Percentiles rank a stretch among this genome's conserved stretches.
Conservation (phyloP, 139 green algal species). For the Chlorella sp. region DNA sequence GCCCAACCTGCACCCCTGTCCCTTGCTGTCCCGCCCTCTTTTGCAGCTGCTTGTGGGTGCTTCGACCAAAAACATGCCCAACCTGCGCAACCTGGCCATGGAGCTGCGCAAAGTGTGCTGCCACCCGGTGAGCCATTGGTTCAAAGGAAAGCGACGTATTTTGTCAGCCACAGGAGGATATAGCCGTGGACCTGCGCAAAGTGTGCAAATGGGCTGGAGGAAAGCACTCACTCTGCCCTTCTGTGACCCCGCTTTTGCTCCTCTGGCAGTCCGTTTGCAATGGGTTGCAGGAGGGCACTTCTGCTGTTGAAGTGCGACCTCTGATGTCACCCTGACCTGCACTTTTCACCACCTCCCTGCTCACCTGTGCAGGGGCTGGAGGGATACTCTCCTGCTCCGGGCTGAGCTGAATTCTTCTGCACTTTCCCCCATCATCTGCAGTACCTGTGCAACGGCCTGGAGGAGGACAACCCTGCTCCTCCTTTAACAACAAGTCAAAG, state of each 20-base stretch:
- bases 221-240: too few relatives aligned
- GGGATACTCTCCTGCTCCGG: too few relatives aligned
- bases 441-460: conserved; percentile 36
- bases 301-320: too few relatives aligned
- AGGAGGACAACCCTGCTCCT: too few relatives aligned
- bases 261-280: conserved; percentile 53
- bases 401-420: too few relatives aligned
- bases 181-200: conserved; percentile 95
- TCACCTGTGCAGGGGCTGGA: neutral
- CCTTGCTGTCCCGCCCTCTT: neutral
- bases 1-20: too few relatives aligned
- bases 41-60: conserved; percentile 63
- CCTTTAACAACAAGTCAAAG: too few relatives aligned
- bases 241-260: too few relatives aligned
- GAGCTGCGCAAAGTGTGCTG: conserved; percentile 90
- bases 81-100: conserved; percentile 93
- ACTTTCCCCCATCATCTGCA: too few relatives aligned
- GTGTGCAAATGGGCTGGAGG: conserved; percentile 29
- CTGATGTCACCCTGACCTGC: too few relatives aligned
- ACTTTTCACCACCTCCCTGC: neutral
- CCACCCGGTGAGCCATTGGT: conserved; percentile 26
- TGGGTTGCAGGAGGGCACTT: too few relatives aligned
- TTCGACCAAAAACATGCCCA: conserved; percentile 70
- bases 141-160: too few relatives aligned
- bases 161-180: conserved; percentile 47